Percentiles rank a stretch among this genome's conserved stretches.
phyloP scores from a whole-genome alignment of 2,329 filamentous ascomycete genomes.

The Aspergillus amoenus region DNA sequence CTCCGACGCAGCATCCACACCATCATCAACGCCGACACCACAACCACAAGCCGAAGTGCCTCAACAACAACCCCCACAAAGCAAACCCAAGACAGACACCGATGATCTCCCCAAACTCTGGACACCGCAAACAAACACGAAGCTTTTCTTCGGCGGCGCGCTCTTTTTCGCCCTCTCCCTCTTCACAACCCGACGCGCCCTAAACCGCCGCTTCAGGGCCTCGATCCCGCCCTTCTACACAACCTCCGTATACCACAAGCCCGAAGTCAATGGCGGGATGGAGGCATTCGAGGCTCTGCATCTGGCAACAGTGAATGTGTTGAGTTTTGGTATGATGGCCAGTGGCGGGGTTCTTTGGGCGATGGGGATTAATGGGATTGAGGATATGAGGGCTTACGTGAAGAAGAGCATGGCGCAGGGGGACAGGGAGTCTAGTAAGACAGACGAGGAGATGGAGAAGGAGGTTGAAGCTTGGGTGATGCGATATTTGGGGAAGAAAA shows the following conservation, averaged over 20 bases:
- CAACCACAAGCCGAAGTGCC: not conserved
- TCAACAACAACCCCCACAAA: slow-evolving; percentile 12
- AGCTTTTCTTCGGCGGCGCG: slow-evolving; percentile 71
- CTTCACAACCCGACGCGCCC: slow-evolving; percentile 68
- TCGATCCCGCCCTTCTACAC: slow-evolving; percentile 70
- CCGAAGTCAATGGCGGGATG: slow-evolving; percentile 59
- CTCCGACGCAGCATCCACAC: slow-evolving; percentile 9
- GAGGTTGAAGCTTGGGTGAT: slow-evolving; percentile 57
- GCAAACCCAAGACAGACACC: not conserved
- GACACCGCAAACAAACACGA: slow-evolving; percentile 30
- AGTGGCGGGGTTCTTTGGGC: slow-evolving; percentile 73
- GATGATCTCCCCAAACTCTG: slow-evolving; percentile 16
- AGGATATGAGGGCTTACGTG: slow-evolving; percentile 63
- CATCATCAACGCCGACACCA: not conserved
- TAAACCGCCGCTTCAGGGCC: slow-evolving; percentile 62
- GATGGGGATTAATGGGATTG: slow-evolving; percentile 70
- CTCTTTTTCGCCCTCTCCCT: slow-evolving; percentile 73
- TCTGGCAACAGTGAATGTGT: slow-evolving; percentile 82
- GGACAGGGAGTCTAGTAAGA: slow-evolving; percentile 35
- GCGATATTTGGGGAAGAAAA: slow-evolving; percentile 43
- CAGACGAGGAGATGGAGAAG: slow-evolving; percentile 50
- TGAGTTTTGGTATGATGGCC: slow-evolving; percentile 71
- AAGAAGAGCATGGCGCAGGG: slow-evolving; percentile 59
- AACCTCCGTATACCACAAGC: slow-evolving; percentile 45
- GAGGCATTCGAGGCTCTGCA: slow-evolving; percentile 82